Evolutionary conservation across 2,329 filamentous ascomycete species (phyloP).

Genomic region (Thielaviopsis ethacetica): DNA sequence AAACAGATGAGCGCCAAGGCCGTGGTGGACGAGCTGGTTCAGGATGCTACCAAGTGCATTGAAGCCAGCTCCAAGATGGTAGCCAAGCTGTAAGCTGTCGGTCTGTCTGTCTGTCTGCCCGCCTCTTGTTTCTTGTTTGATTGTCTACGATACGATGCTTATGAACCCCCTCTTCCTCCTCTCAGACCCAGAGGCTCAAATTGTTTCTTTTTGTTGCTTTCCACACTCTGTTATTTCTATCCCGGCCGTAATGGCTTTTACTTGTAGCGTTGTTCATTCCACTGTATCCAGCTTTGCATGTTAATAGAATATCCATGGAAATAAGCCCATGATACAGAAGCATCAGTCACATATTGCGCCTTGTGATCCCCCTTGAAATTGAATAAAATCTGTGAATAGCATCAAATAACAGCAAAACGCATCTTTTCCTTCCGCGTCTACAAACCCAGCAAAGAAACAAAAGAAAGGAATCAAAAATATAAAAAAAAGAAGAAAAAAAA

Average conservation of each 20-base stretch:
- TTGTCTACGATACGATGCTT: background rate
- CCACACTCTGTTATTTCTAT: background rate
- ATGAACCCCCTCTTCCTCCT: background rate
- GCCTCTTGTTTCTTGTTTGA: background rate
- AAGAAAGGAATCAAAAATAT: background rate
- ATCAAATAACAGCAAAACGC: background rate
- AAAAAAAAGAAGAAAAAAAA: conserved; percentile 5
- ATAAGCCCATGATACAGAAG: too few relatives aligned
- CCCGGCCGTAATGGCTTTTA: background rate
- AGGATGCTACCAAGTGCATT: conserved; percentile 58
- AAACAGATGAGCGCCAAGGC: conserved; percentile 82
- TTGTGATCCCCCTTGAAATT: too few relatives aligned
- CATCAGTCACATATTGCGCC: too few relatives aligned
- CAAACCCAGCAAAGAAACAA: background rate
- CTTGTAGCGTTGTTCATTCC: background rate
- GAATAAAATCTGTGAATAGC: background rate
- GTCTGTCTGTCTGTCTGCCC: background rate
- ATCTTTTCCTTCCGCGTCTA: background rate
- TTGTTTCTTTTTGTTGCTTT: background rate
- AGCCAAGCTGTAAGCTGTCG: conserved; percentile 46
- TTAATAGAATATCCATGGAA: too few relatives aligned
- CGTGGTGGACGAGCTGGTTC: conserved; percentile 87
- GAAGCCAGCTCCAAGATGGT: conserved; percentile 46
- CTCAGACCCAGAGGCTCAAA: background rate
- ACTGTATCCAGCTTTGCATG: too few relatives aligned